phyloP scores from a whole-genome alignment of 805 yeast species.

The Yamadazyma philogaea region DNA sequence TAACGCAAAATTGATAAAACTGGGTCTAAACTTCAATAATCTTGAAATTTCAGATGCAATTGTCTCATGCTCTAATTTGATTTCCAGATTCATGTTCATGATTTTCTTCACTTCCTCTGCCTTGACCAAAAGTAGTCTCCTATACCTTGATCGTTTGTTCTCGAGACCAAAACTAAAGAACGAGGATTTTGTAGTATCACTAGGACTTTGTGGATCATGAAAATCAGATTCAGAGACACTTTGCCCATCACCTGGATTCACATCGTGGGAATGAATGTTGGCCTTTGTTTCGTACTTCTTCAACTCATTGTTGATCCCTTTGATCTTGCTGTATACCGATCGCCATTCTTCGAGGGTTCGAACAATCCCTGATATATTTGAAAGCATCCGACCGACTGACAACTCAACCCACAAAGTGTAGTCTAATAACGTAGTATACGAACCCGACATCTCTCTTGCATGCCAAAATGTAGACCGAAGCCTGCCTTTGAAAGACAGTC shows the following conservation, averaged over 20 bases:
- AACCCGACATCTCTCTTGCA: constrained; percentile 2
- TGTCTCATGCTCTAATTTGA: constrained; percentile 55
- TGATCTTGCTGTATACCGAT: constrained; percentile 24
- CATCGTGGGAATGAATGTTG: constrained; percentile 4
- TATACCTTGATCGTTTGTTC: constrained; percentile 48
- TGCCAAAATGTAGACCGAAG: no score
- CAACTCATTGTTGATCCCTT: constrained; percentile 27
- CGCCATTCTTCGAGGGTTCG: constrained; percentile 31
- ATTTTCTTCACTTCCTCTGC: constrained; percentile 42
- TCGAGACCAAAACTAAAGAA: constrained; percentile 46
- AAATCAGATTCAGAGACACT: neutral
- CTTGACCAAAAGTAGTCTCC: constrained; percentile 38
- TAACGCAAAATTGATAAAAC: constrained; percentile 37
- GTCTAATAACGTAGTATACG: constrained; percentile 13
- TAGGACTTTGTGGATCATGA: neutral
- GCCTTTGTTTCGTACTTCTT: constrained; percentile 24
- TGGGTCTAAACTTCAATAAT: constrained; percentile 50
- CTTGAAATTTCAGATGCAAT: constrained; percentile 63
- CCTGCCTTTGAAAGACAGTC: constrained; percentile 9
- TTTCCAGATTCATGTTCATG: constrained; percentile 41
- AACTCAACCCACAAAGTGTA: constrained; percentile 25
- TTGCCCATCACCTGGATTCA: neutral
- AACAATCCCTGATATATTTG: constrained; percentile 21
- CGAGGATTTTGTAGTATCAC: constrained; percentile 14
- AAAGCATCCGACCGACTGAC: constrained; percentile 22